These are phyloP conservation scores for Trichoderma parareesei DNA, from an alignment of 495 filamentous ascomycete species.

Conservation along the genomic window DNA sequence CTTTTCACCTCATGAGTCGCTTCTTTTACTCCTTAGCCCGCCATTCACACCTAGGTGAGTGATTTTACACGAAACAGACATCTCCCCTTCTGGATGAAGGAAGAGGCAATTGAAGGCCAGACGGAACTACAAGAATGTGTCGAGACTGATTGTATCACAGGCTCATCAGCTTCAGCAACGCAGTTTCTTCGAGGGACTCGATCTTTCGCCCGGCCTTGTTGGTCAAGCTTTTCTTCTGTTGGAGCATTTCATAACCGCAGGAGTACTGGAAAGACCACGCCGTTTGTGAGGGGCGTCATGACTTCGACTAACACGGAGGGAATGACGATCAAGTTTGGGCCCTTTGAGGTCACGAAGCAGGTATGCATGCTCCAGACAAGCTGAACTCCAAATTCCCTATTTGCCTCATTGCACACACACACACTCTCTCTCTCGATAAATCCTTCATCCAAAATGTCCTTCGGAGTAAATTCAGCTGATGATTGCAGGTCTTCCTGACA, in stretches of 20 bases:
- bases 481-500: conserved; percentile 65
- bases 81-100: too few species aligned
- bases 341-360: conserved; percentile 57
- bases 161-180: not conserved
- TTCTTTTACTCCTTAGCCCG: not conserved
- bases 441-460: too few species aligned
- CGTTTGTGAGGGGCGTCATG: conserved; percentile 7
- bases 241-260: not conserved
- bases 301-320: conserved; percentile 6
- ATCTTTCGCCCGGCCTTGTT: not conserved
- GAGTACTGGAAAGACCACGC: not conserved
- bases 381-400: not conserved
- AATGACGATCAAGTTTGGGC: conserved; percentile 49
- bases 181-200: not conserved
- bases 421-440: too few species aligned
- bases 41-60: not conserved
- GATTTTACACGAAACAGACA: not conserved
- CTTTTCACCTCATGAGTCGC: not conserved
- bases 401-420: not conserved
- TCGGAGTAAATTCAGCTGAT: not conserved
- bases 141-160: not conserved
- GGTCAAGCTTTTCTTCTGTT: not conserved
- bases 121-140: too few species aligned
- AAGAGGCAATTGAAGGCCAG: too few species aligned
- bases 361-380: conserved; percentile 21